Evolutionary conservation across 768 basidiomycete genomes (phyloP).

Genomic region (Lactifluus piperatus): DNA sequence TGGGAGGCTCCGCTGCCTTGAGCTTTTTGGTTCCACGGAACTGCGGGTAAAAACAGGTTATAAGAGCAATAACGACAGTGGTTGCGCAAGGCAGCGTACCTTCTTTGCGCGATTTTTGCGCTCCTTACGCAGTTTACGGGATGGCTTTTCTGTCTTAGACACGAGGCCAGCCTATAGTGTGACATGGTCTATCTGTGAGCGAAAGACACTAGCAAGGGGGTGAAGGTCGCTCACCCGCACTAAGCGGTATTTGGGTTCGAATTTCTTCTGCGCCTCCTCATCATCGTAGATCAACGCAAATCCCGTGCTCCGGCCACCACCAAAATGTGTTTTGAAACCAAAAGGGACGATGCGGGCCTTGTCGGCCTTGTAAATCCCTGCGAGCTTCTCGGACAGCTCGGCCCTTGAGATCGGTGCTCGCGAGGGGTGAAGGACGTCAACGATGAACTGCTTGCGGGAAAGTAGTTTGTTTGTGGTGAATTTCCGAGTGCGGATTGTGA

Average conservation of each 20-base stretch:
- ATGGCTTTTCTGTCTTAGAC: slow-evolving; percentile 79
- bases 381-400: slow-evolving; percentile 90
- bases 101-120: slow-evolving; percentile 99
- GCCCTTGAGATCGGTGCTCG: slow-evolving; percentile 89
- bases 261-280: slow-evolving; percentile 90
- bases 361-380: slow-evolving; percentile 85
- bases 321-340: slow-evolving; percentile 92
- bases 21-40: slow-evolving; percentile 91
- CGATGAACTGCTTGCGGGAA: slow-evolving; percentile 90
- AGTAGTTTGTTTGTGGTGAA: slow-evolving; percentile 99
- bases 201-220: not conserved
- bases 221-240: slow-evolving; percentile 63
- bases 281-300: slow-evolving; percentile 98
- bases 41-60: slow-evolving; percentile 33
- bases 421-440: slow-evolving; percentile 93
- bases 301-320: slow-evolving; percentile 96
- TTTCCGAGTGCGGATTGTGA: slow-evolving; percentile 97
- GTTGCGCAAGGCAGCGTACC: slow-evolving; percentile 41
- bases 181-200: not conserved
- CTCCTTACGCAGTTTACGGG: slow-evolving; percentile 98
- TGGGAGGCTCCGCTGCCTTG: slow-evolving; percentile 86
- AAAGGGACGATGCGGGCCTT: slow-evolving; percentile 88
- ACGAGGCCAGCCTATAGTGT: slow-evolving; percentile 50
- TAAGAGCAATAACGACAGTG: not conserved
- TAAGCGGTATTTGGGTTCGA: slow-evolving; percentile 93